These are phyloP conservation scores for Phytophthora citricola DNA, from an alignment of 352 stramenopile species.

Conservation along the genomic window DNA sequence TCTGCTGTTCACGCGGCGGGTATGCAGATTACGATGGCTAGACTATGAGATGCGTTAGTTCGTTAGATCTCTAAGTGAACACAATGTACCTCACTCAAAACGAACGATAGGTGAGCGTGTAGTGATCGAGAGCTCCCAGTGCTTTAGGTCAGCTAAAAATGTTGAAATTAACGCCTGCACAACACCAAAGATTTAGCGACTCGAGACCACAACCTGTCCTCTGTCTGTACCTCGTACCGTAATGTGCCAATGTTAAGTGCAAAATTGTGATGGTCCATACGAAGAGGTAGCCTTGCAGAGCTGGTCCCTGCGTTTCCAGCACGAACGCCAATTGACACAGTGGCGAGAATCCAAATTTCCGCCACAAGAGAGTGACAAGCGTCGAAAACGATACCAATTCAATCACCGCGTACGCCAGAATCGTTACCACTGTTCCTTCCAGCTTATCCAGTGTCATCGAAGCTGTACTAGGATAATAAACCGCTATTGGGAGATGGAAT, in stretches of 20 bases:
- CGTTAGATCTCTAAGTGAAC: too few relatives aligned
- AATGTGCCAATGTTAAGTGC: slow-evolving; percentile 31
- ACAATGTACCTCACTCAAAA: too few relatives aligned
- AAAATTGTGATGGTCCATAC: slow-evolving; percentile 26
- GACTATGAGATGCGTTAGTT: too few relatives aligned
- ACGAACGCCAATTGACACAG: slow-evolving; percentile 44
- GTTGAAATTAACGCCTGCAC: slow-evolving; percentile 13
- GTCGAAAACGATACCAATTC: slow-evolving; percentile 21
- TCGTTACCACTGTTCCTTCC: not conserved
- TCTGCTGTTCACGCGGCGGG: too few relatives aligned
- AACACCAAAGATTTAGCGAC: not conserved
- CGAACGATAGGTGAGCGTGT: too few relatives aligned
- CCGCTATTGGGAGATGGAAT: slow-evolving; percentile 15
- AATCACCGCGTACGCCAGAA: slow-evolving; percentile 19
- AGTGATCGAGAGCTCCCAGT: too few relatives aligned
- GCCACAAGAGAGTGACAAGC: slow-evolving; percentile 21
- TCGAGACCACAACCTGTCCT: too few relatives aligned
- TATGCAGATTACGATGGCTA: too few relatives aligned
- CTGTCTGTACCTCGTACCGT: slow-evolving; percentile 11
- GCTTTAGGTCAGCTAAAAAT: not conserved
- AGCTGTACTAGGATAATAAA: slow-evolving; percentile 12
- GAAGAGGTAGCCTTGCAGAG: slow-evolving; percentile 29
- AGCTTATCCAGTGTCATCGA: slow-evolving; percentile 4
- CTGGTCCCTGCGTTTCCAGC: slow-evolving; percentile 32
- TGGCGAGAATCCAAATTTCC: slow-evolving; percentile 26